Conservation (phyloP, 1,284 basidiomycete genomes). For the Coriolopsis trogii region DNA sequence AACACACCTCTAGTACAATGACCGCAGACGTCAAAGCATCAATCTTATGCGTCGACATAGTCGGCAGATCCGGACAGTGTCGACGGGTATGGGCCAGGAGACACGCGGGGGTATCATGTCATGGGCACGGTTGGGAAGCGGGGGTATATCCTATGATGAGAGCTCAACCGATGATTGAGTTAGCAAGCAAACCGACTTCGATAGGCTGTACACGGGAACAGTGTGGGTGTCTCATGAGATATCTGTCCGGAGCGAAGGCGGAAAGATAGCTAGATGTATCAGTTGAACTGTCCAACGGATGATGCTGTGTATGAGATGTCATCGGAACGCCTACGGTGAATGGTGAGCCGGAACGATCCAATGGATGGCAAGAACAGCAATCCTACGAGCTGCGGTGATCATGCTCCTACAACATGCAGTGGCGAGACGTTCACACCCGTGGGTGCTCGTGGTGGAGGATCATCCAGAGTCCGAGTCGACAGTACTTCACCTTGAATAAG, state of each 20-base stretch:
- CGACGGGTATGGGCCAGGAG: neutral
- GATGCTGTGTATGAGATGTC: conserved; percentile 3
- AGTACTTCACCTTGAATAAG: no score
- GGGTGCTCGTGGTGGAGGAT: no score
- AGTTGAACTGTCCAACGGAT: conserved; percentile 11
- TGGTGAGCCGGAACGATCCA: no score
- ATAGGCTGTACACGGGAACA: neutral
- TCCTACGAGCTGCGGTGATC: no score
- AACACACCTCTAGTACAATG: conserved; percentile 27
- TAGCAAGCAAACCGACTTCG: neutral
- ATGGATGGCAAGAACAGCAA: no score
- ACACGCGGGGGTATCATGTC: neutral
- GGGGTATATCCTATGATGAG: conserved; percentile 1
- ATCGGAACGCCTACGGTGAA: no score
- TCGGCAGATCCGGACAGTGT: neutral
- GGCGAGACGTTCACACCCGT: no score
- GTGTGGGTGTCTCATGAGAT: conserved; percentile 13
- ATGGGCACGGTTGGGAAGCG: neutral
- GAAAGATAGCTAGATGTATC: conserved; percentile 14
- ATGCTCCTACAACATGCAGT: no score
- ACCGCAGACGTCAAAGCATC: conserved; percentile 19
- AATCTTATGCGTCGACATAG: conserved; percentile 2
- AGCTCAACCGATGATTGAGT: conserved; percentile 2
- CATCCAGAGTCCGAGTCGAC: no score
- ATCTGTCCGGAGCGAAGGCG: conserved; percentile 18